These are phyloP conservation scores for Vitis labrusca DNA, from an alignment of 164 flowering plant genomes.

Conservation along the genomic window DNA sequence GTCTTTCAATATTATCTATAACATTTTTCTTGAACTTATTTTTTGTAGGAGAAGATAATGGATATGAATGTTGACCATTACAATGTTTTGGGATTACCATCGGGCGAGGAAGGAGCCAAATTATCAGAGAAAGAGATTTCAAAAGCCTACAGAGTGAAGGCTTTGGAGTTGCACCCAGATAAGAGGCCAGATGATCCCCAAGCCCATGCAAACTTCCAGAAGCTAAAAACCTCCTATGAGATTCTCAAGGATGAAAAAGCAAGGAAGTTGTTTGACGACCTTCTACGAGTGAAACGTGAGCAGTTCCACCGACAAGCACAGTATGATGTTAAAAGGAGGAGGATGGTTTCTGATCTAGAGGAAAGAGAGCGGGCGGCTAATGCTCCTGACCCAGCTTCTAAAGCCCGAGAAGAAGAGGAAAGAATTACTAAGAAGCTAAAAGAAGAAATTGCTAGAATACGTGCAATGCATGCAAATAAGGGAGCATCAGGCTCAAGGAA, in stretches of 20 bases:
- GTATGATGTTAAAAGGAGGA: constrained; percentile 53
- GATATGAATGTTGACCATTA: constrained; percentile 70
- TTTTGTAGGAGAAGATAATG: constrained; percentile 13
- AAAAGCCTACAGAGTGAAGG: constrained; percentile 72
- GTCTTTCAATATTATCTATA: too few relatives aligned
- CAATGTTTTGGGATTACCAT: constrained; percentile 64
- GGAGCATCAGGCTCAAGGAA: constrained; percentile 10
- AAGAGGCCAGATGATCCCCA: constrained; percentile 75
- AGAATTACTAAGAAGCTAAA: constrained; percentile 54
- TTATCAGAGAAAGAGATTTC: constrained; percentile 62
- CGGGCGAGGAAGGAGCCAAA: constrained; percentile 83
- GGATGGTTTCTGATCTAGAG: constrained; percentile 81
- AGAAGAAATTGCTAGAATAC: constrained; percentile 68
- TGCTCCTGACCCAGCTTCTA: constrained; percentile 36
- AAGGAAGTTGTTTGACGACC: constrained; percentile 73
- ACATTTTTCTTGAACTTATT: neutral
- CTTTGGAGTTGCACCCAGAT: constrained; percentile 78
- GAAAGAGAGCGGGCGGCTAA: constrained; percentile 62
- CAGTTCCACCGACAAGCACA: constrained; percentile 38
- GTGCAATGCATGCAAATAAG: constrained; percentile 57
- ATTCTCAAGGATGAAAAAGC: constrained; percentile 71
- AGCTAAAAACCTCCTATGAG: constrained; percentile 65
- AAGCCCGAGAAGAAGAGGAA: constrained; percentile 58
- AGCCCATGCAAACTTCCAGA: constrained; percentile 64
- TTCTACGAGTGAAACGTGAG: constrained; percentile 52